These are phyloP conservation scores for Aureobasidium sp. DNA, from an alignment of 2,329 filamentous ascomycete genomes.

Conservation along the genomic window DNA sequence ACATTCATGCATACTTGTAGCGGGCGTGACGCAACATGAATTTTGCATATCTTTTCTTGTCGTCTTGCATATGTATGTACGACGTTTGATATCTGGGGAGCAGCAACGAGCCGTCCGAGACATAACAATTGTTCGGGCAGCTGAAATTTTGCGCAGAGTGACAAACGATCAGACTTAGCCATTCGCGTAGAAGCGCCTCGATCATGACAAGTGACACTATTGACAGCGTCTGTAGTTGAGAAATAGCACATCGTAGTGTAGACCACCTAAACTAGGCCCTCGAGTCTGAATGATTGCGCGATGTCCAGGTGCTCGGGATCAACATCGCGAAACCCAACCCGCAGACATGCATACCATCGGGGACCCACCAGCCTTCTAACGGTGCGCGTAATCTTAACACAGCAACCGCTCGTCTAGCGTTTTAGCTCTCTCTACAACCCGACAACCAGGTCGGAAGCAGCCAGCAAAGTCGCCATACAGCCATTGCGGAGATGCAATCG, in stretches of 20 bases:
- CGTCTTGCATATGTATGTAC: conserved; percentile 9
- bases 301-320: conserved; percentile 9
- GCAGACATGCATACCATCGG: conserved; percentile 12
- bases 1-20: too few species aligned
- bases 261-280: background rate
- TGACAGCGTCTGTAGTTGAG: background rate
- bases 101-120: background rate
- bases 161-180: background rate
- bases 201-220: conserved; percentile 8
- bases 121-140: background rate
- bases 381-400: conserved; percentile 15
- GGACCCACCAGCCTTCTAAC: background rate
- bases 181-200: background rate
- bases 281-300: conserved; percentile 13
- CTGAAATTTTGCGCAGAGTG: background rate
- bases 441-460: conserved; percentile 13
- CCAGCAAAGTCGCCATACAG: background rate
- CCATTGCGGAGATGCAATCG: background rate
- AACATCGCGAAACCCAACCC: background rate
- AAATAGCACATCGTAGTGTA: background rate
- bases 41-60: conserved; percentile 4
- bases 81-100: conserved; percentile 3
- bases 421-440: conserved; percentile 4
- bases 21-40: background rate
- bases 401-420: conserved; percentile 12